Conservation (phyloP, 306 rosid species). For the Medicago ruthenica region DNA sequence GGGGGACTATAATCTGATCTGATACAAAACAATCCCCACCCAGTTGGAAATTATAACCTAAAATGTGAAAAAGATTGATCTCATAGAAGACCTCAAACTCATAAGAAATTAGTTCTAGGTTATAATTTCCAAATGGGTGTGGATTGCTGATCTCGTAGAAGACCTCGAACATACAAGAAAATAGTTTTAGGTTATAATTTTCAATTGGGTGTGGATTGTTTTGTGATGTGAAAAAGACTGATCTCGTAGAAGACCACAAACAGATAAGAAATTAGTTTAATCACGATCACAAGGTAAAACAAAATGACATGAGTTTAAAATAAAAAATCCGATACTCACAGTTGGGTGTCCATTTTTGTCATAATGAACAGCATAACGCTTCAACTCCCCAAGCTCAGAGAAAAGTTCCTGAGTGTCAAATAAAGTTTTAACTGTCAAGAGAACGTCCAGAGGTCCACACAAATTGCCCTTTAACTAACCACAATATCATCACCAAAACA, state of each 20-base stretch:
- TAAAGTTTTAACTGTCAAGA: conserved; percentile 73
- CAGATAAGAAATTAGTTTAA: not conserved
- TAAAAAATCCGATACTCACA: conserved; percentile 59
- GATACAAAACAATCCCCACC: not conserved
- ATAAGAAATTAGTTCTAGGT: no score
- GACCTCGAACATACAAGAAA: not conserved
- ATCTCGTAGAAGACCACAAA: not conserved
- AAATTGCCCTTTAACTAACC: no score
- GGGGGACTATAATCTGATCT: not conserved
- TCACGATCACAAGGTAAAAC: not conserved
- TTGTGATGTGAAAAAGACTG: no score
- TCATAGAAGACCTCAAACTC: no score
- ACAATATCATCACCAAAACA: no score
- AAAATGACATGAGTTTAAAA: not conserved
- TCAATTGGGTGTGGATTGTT: no score
- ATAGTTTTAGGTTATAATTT: no score
- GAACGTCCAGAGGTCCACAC: conserved; percentile 55
- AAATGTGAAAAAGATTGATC: not conserved
- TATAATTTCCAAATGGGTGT: no score
- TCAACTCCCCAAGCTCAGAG: conserved; percentile 86
- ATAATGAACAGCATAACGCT: conserved; percentile 89
- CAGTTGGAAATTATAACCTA: not conserved
- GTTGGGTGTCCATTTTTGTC: conserved; percentile 87
- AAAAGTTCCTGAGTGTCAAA: conserved; percentile 93
- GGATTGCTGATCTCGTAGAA: no score